A percentile compares a stretch with the other conserved stretches of the same genome.
Conservation (phyloP, 768 basidiomycete genomes). For the Suillus alpinus region DNA sequence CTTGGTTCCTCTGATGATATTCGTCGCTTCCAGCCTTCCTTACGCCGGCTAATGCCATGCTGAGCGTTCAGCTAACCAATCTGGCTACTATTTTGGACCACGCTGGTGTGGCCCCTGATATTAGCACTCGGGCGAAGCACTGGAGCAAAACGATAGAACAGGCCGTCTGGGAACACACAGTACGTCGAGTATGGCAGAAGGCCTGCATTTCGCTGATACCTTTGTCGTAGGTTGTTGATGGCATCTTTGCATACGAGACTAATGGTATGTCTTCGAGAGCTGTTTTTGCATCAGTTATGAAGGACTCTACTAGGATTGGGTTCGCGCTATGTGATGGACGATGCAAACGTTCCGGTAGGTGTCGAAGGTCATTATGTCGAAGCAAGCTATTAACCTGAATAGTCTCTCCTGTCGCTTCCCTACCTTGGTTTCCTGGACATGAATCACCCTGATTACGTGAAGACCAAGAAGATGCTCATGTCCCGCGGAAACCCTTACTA, state of each 20-base stretch:
- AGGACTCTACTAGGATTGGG: conserved; percentile 49
- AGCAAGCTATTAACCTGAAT: not conserved
- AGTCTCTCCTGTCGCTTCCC: conserved; percentile 77
- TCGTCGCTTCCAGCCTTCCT: conserved; percentile 52
- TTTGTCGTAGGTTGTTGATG: conserved; percentile 49
- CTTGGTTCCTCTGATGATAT: not conserved
- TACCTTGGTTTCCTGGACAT: conserved; percentile 76
- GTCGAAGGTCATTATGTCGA: not conserved
- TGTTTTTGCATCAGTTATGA: not conserved
- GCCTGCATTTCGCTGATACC: conserved; percentile 1
- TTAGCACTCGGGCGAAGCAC: conserved; percentile 50
- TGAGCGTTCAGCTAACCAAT: conserved; percentile 67
- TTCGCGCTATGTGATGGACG: conserved; percentile 77
- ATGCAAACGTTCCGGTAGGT: conserved; percentile 79
- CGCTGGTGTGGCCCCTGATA: conserved; percentile 43
- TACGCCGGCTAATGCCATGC: conserved; percentile 80
- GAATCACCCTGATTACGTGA: conserved; percentile 53
- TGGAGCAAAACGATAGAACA: conserved; percentile 58
- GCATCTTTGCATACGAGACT: conserved; percentile 74
- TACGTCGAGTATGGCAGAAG: conserved; percentile 23
- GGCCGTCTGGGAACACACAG: conserved; percentile 63
- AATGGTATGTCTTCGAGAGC: conserved; percentile 45
- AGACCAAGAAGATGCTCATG: conserved; percentile 61
- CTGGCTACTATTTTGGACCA: conserved; percentile 59
- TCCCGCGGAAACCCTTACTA: conserved; percentile 72